Percentiles rank a stretch among this genome's conserved stretches.
These are phyloP conservation scores for Calophaca sinica DNA, from an alignment of 306 rosid species.

Conservation along the genomic window DNA sequence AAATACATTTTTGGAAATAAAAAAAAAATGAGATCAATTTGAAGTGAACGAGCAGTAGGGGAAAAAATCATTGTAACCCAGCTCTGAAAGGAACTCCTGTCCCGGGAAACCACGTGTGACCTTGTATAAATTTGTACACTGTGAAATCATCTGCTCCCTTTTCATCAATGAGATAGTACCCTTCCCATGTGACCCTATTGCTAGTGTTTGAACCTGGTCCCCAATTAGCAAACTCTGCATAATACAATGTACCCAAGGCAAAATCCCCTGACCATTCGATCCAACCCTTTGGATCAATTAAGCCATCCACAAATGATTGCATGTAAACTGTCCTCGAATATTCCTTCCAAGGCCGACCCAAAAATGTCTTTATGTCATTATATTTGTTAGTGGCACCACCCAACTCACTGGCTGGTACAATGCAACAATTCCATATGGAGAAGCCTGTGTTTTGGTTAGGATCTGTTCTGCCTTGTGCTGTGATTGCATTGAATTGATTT, in stretches of 20 bases:
- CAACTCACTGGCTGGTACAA: conserved; percentile 48
- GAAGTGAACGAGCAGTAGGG: no score
- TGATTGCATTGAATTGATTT: conserved; percentile 61
- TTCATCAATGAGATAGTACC: conserved; percentile 47
- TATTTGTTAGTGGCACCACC: conserved; percentile 25
- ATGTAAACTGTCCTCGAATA: conserved; percentile 60
- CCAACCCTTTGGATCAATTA: conserved; percentile 70
- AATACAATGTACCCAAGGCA: conserved; percentile 61
- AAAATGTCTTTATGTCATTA: conserved; percentile 42
- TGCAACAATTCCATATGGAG: conserved; percentile 53
- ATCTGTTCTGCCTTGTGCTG: conserved; percentile 63
- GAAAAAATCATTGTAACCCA: conserved; percentile 41
- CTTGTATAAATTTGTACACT: conserved; percentile 52
- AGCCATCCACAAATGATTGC: conserved; percentile 56
- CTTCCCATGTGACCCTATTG: conserved; percentile 59
- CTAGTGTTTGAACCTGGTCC: conserved; percentile 58
- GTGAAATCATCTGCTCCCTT: conserved; percentile 49
- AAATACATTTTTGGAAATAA: neutral
- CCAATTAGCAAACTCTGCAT: conserved; percentile 60
- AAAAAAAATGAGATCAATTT: no score
- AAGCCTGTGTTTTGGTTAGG: conserved; percentile 69
- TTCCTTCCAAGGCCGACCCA: conserved; percentile 72
- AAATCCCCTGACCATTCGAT: conserved; percentile 57
- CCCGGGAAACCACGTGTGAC: conserved; percentile 57
- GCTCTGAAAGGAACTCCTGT: conserved; percentile 59